Conservation (phyloP, 2,329 filamentous ascomycete species). For the Corinectria fuckeliana region DNA sequence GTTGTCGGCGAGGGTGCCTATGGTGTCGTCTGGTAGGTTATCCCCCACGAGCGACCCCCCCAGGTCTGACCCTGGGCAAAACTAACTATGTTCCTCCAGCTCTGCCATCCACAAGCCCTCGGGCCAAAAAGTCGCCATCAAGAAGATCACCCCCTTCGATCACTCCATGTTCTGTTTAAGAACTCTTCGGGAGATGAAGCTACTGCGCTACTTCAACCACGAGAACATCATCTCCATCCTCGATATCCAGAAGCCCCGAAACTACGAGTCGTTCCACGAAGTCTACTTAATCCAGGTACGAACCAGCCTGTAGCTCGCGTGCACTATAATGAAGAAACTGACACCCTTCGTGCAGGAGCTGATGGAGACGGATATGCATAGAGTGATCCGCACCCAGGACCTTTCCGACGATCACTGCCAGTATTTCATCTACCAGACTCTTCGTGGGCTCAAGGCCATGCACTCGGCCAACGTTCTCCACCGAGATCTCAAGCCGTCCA, state of each 20-base stretch:
- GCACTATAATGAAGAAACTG: background rate
- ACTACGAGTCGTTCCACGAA: slow-evolving; percentile 95
- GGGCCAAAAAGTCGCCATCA: slow-evolving; percentile 98
- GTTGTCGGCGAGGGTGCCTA: slow-evolving; percentile 98
- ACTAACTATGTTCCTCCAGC: slow-evolving; percentile 54
- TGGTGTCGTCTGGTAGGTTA: slow-evolving; percentile 91
- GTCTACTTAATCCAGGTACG: slow-evolving; percentile 97
- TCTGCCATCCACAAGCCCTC: slow-evolving; percentile 98
- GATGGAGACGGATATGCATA: slow-evolving; percentile 99
- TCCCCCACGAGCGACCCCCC: too few species aligned
- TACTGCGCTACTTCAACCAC: slow-evolving; percentile 98
- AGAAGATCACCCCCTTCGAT: slow-evolving; percentile 99
- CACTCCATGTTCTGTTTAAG: slow-evolving; percentile 98
- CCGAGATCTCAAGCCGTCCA: slow-evolving; percentile 96
- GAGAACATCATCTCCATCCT: slow-evolving; percentile 99
- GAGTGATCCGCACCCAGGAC: slow-evolving; percentile 97
- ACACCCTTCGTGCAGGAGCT: slow-evolving; percentile 69
- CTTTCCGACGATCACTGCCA: slow-evolving; percentile 99
- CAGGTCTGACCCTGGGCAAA: slow-evolving; percentile 1
- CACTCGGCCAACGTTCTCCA: slow-evolving; percentile 98
- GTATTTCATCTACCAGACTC: slow-evolving; percentile 99
- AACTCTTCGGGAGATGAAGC: slow-evolving; percentile 98
- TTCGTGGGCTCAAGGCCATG: slow-evolving; percentile 98
- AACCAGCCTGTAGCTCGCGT: background rate
- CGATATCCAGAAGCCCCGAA: slow-evolving; percentile 97